Evolutionary conservation across 2,329 filamentous ascomycete genomes (phyloP).

Genomic region (Alternaria conjuncta): DNA sequence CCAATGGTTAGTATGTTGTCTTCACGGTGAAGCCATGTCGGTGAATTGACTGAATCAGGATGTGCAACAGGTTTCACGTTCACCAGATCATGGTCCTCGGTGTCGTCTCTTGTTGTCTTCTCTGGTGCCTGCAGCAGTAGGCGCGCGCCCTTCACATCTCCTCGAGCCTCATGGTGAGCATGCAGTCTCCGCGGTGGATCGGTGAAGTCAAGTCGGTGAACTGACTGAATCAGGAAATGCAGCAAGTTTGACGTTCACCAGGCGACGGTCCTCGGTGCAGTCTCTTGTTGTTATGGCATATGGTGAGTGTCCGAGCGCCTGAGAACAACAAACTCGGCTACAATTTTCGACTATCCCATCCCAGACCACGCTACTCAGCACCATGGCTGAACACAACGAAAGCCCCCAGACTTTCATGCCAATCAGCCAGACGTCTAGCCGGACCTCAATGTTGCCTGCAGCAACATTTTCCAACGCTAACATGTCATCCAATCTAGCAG

Average conservation of each 20-base stretch:
- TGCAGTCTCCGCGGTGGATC: background rate
- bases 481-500: background rate
- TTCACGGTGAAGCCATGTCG: background rate
- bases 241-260: background rate
- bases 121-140: background rate
- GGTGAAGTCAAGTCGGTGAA: background rate
- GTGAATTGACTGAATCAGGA: background rate
- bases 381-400: slow-evolving; percentile 14
- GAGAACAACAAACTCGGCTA: background rate
- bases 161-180: background rate
- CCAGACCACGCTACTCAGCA: background rate
- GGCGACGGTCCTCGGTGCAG: background rate
- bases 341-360: background rate
- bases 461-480: background rate
- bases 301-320: background rate
- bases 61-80: background rate
- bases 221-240: background rate
- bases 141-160: too few species aligned
- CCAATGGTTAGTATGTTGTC: background rate
- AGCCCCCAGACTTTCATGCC: slow-evolving; percentile 8
- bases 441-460: background rate
- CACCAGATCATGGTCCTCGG: background rate
- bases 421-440: background rate
- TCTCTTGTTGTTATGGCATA: background rate
- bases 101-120: background rate